These are phyloP conservation scores for Pyropia yezoensis DNA, from an alignment of 23 red algal species.

Conservation along the genomic window DNA sequence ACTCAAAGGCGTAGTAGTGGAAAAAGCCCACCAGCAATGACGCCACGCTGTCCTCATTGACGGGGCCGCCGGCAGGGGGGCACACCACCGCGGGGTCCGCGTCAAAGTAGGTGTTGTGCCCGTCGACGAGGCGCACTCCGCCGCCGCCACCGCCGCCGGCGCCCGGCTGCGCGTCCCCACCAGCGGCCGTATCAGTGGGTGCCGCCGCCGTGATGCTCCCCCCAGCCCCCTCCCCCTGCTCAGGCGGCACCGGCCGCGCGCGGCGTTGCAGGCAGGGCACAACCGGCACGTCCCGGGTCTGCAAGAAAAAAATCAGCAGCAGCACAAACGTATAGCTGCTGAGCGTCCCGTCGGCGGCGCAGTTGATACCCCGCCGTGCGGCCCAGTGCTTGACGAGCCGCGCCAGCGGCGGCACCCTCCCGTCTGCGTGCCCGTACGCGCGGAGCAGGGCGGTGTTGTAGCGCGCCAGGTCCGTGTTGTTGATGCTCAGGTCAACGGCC, in stretches of 20 bases:
- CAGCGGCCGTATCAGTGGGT: not conserved
- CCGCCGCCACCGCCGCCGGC: too few species aligned
- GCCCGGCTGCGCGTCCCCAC: too few species aligned
- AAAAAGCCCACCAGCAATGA: conserved; percentile 81
- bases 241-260: too few species aligned
- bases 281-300: conserved; percentile 38
- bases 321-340: conserved; percentile 91
- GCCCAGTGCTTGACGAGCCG: conserved; percentile 94
- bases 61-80: conserved; percentile 12
- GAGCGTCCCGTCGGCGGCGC: conserved; percentile 81
- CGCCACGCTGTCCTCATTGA: conserved; percentile 16
- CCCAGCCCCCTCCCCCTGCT: too few species aligned
- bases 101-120: conserved; percentile 76
- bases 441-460: conserved; percentile 81
- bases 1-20: conserved; percentile 63
- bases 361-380: conserved; percentile 79
- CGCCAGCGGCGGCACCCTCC: conserved; percentile 71
- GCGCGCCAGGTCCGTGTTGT: conserved; percentile 64
- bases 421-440: conserved; percentile 68
- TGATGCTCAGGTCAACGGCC: conserved; percentile 87
- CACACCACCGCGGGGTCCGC: not conserved
- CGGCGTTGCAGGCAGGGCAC: conserved; percentile 72
- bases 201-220: too few species aligned
- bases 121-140: too few species aligned
- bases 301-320: conserved; percentile 78